Base-by-base conservation (phyloP, 768 basidiomycete species). In the Naganishia vaughanmartiniae region DNA sequence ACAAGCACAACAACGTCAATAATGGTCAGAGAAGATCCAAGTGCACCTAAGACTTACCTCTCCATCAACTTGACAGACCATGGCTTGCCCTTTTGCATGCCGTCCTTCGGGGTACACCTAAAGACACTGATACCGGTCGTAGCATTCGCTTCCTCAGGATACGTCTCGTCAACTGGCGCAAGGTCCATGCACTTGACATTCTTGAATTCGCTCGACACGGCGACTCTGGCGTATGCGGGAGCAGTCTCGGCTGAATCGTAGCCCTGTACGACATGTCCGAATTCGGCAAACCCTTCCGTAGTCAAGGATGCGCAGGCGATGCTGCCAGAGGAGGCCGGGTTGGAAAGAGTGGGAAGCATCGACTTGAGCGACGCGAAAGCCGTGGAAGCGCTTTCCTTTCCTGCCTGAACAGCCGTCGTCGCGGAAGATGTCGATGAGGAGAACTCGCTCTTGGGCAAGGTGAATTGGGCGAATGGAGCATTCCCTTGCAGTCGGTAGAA, bases 141-240 rank as follows among this genome's bases (percentile, higher is more conserved):
- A 2, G 89, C 92, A 0, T 83, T 84, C 2, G 82, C 72, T 15
- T 80, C 85, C 1, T 81, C 75, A 0, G 90, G 87, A 80, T 94
- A 96, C 7, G 86, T 87, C 4, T 65, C 67, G 46, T 69, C 81
- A 30, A 91, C 83, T n/a, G 88, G 83, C 1, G 92, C 86, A 24
- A 97, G 86, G 76, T 92, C 90, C 83, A 93, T 90, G 82, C 89
- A 95, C 81, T 98, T 98, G 74, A 82, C 84, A 0, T 93, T 92
- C 15, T 90, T 89, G 67, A 89, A 92, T 70, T 86, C 88, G 79
- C 95, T 94, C 30, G 91, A 91, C 21, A 85, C 83, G 4, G 92
- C 92, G 58, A 92, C 85, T 74, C 86, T 87, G 54, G 87, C 85
- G 21, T 67, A 26, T 9, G 34, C 14, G 21, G 71, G 67, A 2